Evolutionary conservation across 331 rosid species (phyloP).

Genomic region (Acacia concinna): DNA sequence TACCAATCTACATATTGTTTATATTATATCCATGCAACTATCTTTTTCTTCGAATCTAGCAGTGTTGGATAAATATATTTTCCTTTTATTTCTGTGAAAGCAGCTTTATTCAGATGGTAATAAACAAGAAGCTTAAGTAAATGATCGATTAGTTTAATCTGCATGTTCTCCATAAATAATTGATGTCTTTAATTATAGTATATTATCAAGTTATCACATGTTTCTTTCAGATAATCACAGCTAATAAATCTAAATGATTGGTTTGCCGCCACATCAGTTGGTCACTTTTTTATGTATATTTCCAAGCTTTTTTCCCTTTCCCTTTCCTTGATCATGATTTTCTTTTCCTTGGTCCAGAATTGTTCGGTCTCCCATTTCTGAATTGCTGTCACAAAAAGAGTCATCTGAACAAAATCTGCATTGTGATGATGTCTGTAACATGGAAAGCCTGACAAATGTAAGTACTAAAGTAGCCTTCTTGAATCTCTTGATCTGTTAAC

Average conservation of each 20-base stretch:
- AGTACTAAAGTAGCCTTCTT: slow-evolving; percentile 48
- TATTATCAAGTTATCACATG: background rate
- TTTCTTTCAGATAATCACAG: slow-evolving; percentile 1
- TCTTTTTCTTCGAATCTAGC: background rate
- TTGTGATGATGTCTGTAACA: slow-evolving; percentile 38
- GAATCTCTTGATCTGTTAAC: slow-evolving; percentile 12
- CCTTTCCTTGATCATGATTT: background rate
- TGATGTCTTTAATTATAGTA: background rate
- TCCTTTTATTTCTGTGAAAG: background rate
- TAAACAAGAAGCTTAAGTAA: slow-evolving; percentile 1
- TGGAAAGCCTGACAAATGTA: slow-evolving; percentile 54
- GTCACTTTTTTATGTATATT: slow-evolving; percentile 4
- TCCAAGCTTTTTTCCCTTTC: slow-evolving; percentile 20
- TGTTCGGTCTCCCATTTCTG: slow-evolving; percentile 57
- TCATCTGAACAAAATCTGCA: slow-evolving; percentile 37
- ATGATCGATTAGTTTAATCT: background rate
- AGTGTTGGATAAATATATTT: background rate
- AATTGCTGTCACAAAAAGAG: slow-evolving; percentile 53
- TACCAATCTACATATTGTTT: background rate
- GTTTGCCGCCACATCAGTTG: slow-evolving; percentile 15
- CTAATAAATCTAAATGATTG: slow-evolving; percentile 18
- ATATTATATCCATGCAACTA: background rate
- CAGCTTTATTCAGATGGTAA: background rate
- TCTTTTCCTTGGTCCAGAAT: slow-evolving; percentile 55
- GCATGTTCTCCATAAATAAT: slow-evolving; percentile 6